These are phyloP conservation scores for Bretschneidera sinensis DNA, from an alignment of 345 rosid species.

Conservation along the genomic window DNA sequence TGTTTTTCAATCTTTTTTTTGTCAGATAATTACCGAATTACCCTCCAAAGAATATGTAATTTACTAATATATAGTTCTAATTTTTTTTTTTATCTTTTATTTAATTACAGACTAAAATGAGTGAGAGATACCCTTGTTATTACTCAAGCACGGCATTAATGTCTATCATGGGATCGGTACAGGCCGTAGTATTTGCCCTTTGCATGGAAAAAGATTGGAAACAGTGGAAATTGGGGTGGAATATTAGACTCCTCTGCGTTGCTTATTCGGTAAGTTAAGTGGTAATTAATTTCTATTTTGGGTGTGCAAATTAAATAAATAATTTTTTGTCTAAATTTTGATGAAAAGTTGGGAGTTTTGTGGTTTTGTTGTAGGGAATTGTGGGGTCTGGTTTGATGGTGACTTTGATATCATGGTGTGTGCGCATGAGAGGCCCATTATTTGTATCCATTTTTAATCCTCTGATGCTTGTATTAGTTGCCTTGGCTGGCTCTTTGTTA, in stretches of 20 bases:
- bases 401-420: conserved; percentile 24
- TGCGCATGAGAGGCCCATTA: conserved; percentile 34
- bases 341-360: too few species aligned
- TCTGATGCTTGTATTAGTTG: conserved; percentile 32
- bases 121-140: conserved; percentile 34
- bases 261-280: conserved; percentile 30
- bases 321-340: too few species aligned
- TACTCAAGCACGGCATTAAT: conserved; percentile 48
- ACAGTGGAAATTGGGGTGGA: conserved; percentile 59
- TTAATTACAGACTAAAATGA: conserved; percentile 46
- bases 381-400: conserved; percentile 31
- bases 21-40: too few species aligned
- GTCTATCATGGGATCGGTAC: conserved; percentile 40
- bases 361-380: conserved; percentile 30
- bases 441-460: conserved; percentile 40
- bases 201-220: conserved; percentile 39
- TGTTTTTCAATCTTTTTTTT: too few species aligned
- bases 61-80: too few species aligned
- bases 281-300: too few species aligned
- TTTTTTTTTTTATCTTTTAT: too few species aligned
- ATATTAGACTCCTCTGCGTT: conserved; percentile 39
- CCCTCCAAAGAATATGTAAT: too few species aligned
- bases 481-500: conserved; percentile 21
- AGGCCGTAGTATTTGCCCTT: conserved; percentile 30
- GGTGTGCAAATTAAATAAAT: too few species aligned